Evolutionary conservation across 208 protist species (phyloP), one percentile per base, ranked within the genome.

Genomic region (Endotrypanum monterogeii): DNA sequence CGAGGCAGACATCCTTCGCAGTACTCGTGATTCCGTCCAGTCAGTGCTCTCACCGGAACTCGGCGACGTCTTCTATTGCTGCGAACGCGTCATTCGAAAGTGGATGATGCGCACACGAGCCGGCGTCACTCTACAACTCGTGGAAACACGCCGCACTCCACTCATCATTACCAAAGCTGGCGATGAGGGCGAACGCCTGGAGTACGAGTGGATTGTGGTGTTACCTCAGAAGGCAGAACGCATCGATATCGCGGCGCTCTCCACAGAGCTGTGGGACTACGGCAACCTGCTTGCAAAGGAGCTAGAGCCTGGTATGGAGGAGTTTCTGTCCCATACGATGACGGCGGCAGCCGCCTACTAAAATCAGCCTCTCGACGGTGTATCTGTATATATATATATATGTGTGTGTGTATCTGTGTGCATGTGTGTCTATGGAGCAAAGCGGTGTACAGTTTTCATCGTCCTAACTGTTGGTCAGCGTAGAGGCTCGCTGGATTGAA

Each of bases 151-250:
- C 16, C 93, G 93, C 56, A 97, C 93, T 18, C 93, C 93, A 55
- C 85, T 97, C n/a, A 95, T 97, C 69, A 95, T 96, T 79, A 90
- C 89, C 48, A 83, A 84, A 11, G 83, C 83, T 5, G 91, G 93
- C 0, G 91, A 96, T 46, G 91, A 97, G 61, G 93, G 93, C 6
- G 79, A 90, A 71, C 86, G 91, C 1, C 83, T 97, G 8, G 91
- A 97, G 86, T 97, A 97, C 62, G 93, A 97, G 82, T 95, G 84
- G 80, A 87, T 97, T 74, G 93, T 94, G 12, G 76, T 70, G 73
- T 82, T 97, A 28, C 93, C 93, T 16, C 83, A 90, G 67, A 83
- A 89, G 63, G 88, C 89, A 9, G 91, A 97, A 80, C 74, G 82
- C 14, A 72, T 93, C 1, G 84, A 95, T 60, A 71, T 95, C 16